phyloP scores from a whole-genome alignment of 2,329 filamentous ascomycete species.

The Ascochyta clinopodiicola region DNA sequence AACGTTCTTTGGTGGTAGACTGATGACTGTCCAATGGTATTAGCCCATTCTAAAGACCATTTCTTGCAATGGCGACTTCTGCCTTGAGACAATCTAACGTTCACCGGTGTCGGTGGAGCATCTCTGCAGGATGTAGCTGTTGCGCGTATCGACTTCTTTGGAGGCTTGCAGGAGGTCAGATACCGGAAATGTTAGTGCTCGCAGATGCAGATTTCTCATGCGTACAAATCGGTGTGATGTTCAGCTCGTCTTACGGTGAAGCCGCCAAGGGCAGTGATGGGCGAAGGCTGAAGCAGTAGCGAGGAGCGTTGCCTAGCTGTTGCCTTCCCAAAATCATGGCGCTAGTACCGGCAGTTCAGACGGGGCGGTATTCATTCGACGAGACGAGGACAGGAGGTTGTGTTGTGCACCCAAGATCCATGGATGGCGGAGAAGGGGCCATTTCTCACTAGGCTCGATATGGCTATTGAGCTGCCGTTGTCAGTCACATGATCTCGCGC shows the following conservation, averaged over 20 bases:
- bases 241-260: constrained; percentile 40
- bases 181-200: constrained; percentile 18
- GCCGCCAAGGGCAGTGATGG: constrained; percentile 24
- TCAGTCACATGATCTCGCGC: too few species aligned
- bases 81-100: constrained; percentile 34
- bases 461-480: background rate
- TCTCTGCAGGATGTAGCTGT: constrained; percentile 16
- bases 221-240: constrained; percentile 16
- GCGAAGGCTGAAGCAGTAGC: constrained; percentile 22
- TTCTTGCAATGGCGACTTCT: constrained; percentile 31
- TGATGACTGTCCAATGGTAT: background rate
- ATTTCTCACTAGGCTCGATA: background rate
- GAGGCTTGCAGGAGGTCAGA: constrained; percentile 33
- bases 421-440: constrained; percentile 8
- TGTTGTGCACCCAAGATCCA: background rate
- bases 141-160: constrained; percentile 13
- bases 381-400: background rate
- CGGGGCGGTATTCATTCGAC: background rate
- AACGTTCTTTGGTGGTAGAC: background rate
- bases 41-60: constrained; percentile 5
- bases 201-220: constrained; percentile 20
- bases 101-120: constrained; percentile 45
- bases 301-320: constrained; percentile 36
- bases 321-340: constrained; percentile 22
- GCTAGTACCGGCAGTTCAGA: background rate